A percentile compares a stretch with the other conserved stretches of the same genome.
Conservation (phyloP, 202 grass and related monocot genomes). For the Schoenoplectus tabernaemontani region DNA sequence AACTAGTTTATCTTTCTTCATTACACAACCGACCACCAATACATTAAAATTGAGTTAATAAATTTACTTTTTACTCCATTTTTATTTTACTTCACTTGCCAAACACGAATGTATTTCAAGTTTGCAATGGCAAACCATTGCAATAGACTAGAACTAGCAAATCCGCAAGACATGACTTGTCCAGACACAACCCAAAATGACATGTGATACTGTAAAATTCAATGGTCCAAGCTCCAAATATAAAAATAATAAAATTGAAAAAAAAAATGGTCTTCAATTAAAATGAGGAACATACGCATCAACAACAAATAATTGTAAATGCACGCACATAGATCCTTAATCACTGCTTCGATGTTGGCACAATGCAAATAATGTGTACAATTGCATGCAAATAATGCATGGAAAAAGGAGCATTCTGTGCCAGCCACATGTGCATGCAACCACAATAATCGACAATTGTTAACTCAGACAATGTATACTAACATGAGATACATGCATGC, state of each 20-base stretch:
- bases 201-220: neutral
- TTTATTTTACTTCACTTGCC: too few relatives aligned
- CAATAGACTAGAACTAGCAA: neutral
- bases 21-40: too few relatives aligned
- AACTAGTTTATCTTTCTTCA: too few relatives aligned
- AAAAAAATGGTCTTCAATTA: neutral
- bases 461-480: neutral
- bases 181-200: neutral
- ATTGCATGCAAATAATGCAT: slow-evolving; percentile 7
- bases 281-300: slow-evolving; percentile 1
- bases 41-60: too few relatives aligned
- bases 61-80: too few relatives aligned
- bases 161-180: neutral
- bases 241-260: neutral
- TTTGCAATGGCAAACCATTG: neutral
- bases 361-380: neutral
- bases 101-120: too few relatives aligned
- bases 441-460: neutral
- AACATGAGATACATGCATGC: neutral
- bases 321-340: neutral
- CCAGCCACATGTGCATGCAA: neutral
- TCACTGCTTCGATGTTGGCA: neutral
- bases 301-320: neutral
- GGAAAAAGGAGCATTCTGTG: neutral
- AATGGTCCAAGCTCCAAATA: too few relatives aligned